Base-by-base conservation (phyloP, 1,284 basidiomycete species). In the Naganishia cerealis region DNA sequence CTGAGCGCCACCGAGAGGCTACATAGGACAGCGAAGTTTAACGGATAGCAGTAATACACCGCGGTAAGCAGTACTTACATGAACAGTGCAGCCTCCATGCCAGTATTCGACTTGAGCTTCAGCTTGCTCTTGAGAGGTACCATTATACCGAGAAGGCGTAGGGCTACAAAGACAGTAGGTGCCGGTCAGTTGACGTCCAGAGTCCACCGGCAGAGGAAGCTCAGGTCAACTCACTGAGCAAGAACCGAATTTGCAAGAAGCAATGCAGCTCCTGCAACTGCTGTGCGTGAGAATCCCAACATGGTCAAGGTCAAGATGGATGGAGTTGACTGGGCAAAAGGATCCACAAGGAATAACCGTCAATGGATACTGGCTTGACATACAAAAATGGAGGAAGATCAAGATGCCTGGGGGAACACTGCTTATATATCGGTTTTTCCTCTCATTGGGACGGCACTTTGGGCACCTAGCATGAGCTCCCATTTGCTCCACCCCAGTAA, bases 1-100 rank as follows among this genome's bases (percentile, higher is more conserved):
- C 39, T 67, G 63, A 3, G 71, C 74, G 33, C 72, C 72, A 21
- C 73, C 73, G 53, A 73, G 63, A 1, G 74, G 72, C 73, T 73
- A 38, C 24, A 36, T 6, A 15, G 18, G 29, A 33, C 29, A 6
- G 38, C 39, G 36, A 18, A 26, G 8, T n/a, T 56, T 29, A 42
- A 21, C 26, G 16, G 15, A 57, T 36, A 36, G 46, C 13, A n/a
- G 2, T 15, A 18, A 9, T 26, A 48, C 24, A 13, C 7, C 12
- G 5, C 26, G 16, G 26, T 3, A 3, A 55, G 36, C 15, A 10
- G 21, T 24, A 67, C 73, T 69, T 57, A 73, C 74, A 46, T 67
- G 68, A 55, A 75, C 74, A 15, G 72, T 73, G 58, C 74, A 75
- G 12, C 54, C 65, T 13, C 68, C 67, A 15, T 72, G 71, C 10